A percentile compares a stretch with the other conserved stretches of the same genome.
phyloP scores from a whole-genome alignment of 2,329 filamentous ascomycete genomes.

The Epichloe hybrida region DNA sequence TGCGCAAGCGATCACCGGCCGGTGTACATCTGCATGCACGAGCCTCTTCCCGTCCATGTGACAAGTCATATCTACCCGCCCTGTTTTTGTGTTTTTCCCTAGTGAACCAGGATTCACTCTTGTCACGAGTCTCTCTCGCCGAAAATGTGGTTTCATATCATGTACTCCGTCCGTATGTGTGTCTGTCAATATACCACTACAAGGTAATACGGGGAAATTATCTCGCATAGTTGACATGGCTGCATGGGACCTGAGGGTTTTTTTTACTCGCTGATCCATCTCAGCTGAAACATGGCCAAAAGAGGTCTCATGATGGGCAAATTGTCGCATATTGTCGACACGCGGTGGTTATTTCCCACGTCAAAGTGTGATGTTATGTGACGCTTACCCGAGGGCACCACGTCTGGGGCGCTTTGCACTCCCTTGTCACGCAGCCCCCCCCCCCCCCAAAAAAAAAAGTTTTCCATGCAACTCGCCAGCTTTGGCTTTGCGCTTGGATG shows the following conservation, averaged over 20 bases:
- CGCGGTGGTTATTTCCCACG: not conserved
- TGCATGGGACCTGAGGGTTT: not conserved
- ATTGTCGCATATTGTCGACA: not conserved
- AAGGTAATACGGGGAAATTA: not conserved
- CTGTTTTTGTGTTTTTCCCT: not conserved
- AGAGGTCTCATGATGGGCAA: not conserved
- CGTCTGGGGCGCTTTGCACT: not conserved
- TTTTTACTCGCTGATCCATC: not conserved
- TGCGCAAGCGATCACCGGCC: slow-evolving; percentile 13
- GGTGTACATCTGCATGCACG: slow-evolving; percentile 9
- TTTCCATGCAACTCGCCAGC: not conserved
- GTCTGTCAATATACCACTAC: not conserved
- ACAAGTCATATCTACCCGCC: slow-evolving; percentile 1
- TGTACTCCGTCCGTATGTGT: not conserved
- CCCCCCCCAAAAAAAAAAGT: too few relatives aligned
- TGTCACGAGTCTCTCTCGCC: not conserved
- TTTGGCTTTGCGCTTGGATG: not conserved
- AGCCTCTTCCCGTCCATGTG: slow-evolving; percentile 4
- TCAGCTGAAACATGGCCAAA: not conserved
- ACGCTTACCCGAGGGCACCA: not conserved
- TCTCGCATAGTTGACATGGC: not conserved
- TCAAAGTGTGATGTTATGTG: not conserved
- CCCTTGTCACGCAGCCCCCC: not conserved
- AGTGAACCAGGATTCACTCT: not conserved
- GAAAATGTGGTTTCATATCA: not conserved